These are phyloP conservation scores for Trifolium fragiferum DNA, from an alignment of 306 rosid species.

Conservation along the genomic window DNA sequence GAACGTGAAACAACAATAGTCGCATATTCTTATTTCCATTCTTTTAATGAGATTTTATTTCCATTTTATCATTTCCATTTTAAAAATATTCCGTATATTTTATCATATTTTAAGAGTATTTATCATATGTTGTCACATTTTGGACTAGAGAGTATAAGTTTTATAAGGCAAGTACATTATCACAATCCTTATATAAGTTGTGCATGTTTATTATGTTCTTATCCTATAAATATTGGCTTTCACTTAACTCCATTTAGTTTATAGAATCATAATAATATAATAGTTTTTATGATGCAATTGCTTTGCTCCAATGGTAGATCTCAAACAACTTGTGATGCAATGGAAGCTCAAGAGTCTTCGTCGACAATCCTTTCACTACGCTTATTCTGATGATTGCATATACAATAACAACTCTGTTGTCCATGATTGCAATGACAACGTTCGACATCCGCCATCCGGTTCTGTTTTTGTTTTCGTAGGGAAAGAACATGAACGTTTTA, in stretches of 20 bases:
- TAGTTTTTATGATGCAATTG: background rate
- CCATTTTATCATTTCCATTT: no score
- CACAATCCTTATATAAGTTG: background rate
- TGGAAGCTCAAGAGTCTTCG: background rate
- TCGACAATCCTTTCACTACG: background rate
- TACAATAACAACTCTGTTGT: background rate
- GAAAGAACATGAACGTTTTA: constrained; percentile 35
- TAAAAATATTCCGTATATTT: no score
- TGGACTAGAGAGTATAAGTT: no score
- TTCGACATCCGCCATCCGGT: constrained; percentile 27
- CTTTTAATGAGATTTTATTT: no score
- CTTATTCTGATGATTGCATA: background rate
- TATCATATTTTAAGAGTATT: no score
- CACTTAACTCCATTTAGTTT: background rate
- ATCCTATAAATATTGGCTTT: background rate
- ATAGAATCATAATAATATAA: background rate
- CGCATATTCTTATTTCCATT: no score
- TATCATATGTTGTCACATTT: no score
- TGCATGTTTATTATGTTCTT: background rate
- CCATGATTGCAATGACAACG: background rate
- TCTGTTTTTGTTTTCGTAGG: constrained; percentile 48
- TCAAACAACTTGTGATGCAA: background rate
- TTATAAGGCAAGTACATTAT: no score
- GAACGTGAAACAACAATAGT: no score
- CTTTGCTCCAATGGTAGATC: background rate